phyloP scores from a whole-genome alignment of 1,284 basidiomycete species.

The Tylopilus orsonianus region DNA sequence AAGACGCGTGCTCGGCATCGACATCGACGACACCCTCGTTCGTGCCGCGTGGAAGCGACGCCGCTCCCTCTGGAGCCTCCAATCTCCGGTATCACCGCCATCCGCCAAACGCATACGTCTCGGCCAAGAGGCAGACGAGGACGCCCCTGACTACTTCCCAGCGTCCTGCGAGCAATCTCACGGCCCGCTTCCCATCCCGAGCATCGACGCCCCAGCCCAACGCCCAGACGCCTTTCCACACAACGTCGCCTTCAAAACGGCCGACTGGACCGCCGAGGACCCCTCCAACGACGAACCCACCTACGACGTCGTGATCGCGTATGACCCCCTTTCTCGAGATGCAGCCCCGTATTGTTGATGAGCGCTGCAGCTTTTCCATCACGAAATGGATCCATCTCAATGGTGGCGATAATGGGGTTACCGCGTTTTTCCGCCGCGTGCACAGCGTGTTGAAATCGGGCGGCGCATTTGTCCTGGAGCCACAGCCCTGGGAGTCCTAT shows the following conservation, averaged over 20 bases:
- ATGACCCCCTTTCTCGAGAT: conserved; percentile 23
- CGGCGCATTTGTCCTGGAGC: conserved; percentile 70
- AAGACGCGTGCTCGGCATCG: conserved; percentile 69
- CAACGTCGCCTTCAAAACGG: conserved; percentile 66
- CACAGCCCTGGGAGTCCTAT: conserved; percentile 80
- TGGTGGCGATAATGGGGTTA: conserved; percentile 65
- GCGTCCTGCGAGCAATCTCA: conserved; percentile 70
- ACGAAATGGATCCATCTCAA: conserved; percentile 88
- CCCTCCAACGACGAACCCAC: conserved; percentile 57
- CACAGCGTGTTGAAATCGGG: conserved; percentile 54
- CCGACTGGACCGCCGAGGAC: conserved; percentile 65
- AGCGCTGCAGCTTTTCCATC: conserved; percentile 62
- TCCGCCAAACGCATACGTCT: conserved; percentile 16
- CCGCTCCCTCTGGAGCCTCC: conserved; percentile 66
- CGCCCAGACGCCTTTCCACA: conserved; percentile 56
- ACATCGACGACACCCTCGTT: conserved; percentile 74
- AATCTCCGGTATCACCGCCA: conserved; percentile 40
- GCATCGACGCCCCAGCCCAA: neutral
- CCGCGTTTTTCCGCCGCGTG: conserved; percentile 61
- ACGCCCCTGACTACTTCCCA: conserved; percentile 57
- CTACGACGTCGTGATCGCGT: conserved; percentile 78
- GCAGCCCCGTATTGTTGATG: neutral
- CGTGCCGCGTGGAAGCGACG: conserved; percentile 69
- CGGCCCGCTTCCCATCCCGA: conserved; percentile 67
- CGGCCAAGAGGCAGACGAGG: neutral